phyloP scores from a whole-genome alignment of 345 rosid genomes.

The Salix brachista region DNA sequence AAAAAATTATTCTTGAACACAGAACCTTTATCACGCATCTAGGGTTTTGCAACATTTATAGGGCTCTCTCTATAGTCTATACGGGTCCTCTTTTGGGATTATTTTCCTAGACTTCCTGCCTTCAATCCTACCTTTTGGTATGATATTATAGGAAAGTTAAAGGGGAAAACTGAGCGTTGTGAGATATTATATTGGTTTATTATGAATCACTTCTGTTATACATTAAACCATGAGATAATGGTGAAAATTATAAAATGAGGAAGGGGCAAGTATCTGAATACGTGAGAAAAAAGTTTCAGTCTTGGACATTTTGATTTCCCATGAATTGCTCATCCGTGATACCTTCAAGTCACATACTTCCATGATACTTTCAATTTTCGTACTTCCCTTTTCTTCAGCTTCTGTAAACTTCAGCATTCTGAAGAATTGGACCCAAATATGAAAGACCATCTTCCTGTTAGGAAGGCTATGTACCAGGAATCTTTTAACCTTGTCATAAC shows the following conservation, averaged over 20 bases:
- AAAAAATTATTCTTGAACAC: background rate
- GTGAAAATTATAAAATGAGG: background rate
- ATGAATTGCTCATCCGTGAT: background rate
- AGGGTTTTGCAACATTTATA: background rate
- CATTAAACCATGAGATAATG: background rate
- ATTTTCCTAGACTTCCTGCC: background rate
- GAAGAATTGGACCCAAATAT: constrained; percentile 11
- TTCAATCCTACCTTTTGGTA: background rate
- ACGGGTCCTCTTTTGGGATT: background rate
- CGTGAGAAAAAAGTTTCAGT: background rate
- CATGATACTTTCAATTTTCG: background rate
- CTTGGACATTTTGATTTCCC: background rate
- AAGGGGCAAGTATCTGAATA: background rate
- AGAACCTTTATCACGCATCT: background rate
- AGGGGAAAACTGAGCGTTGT: background rate
- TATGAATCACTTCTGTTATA: background rate
- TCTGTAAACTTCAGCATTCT: constrained; percentile 9
- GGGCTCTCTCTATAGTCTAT: background rate
- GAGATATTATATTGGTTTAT: background rate
- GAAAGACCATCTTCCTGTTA: background rate
- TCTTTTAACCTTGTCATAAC: background rate
- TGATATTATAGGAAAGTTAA: background rate
- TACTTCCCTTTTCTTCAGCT: background rate
- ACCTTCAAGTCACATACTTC: background rate
- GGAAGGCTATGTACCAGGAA: constrained; percentile 12